Percentiles rank a stretch among this genome's conserved stretches.
phyloP scores from a whole-genome alignment of 2,329 filamentous ascomycete species.

The Epichloe uncinata region DNA sequence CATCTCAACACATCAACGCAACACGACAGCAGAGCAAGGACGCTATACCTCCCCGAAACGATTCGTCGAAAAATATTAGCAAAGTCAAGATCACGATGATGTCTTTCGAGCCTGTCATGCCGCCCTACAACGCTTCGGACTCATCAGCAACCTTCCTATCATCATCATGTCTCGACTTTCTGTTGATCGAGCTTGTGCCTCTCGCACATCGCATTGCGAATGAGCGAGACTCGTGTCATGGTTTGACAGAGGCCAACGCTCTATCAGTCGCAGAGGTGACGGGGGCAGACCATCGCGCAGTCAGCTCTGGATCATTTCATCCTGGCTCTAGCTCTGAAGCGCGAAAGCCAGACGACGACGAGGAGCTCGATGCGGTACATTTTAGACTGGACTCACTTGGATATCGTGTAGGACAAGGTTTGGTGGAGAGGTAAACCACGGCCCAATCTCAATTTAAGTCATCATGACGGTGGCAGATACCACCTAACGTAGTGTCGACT shows the following conservation, averaged over 20 bases:
- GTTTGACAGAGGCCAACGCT: conserved; percentile 9
- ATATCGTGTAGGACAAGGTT: conserved; percentile 82
- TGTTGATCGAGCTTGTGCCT: conserved; percentile 93
- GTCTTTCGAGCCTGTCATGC: conserved; percentile 60
- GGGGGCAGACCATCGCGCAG: conserved; percentile 1
- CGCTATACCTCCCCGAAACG: background rate
- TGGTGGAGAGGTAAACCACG: conserved; percentile 66
- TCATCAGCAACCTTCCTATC: conserved; percentile 64
- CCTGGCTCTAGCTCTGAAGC: conserved; percentile 7
- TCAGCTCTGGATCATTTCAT: conserved; percentile 14
- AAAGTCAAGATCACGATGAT: conserved; percentile 27
- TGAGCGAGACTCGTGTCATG: conserved; percentile 43
- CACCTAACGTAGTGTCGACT: background rate
- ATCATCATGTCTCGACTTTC: conserved; percentile 80
- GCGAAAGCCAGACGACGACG: conserved; percentile 51
- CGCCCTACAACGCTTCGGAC: conserved; percentile 59
- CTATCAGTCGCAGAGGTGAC: conserved; percentile 8
- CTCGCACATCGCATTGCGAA: conserved; percentile 78
- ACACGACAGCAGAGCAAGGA: background rate
- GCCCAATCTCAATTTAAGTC: background rate
- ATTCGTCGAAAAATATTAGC: background rate
- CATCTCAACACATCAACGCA: background rate
- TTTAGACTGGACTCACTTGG: conserved; percentile 73
- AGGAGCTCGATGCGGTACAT: conserved; percentile 73
- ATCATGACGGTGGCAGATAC: background rate